A percentile compares a stretch with the other conserved stretches of the same genome.
phyloP scores from a whole-genome alignment of 2,329 filamentous ascomycete species.

The Trichoderma endophyticum region DNA sequence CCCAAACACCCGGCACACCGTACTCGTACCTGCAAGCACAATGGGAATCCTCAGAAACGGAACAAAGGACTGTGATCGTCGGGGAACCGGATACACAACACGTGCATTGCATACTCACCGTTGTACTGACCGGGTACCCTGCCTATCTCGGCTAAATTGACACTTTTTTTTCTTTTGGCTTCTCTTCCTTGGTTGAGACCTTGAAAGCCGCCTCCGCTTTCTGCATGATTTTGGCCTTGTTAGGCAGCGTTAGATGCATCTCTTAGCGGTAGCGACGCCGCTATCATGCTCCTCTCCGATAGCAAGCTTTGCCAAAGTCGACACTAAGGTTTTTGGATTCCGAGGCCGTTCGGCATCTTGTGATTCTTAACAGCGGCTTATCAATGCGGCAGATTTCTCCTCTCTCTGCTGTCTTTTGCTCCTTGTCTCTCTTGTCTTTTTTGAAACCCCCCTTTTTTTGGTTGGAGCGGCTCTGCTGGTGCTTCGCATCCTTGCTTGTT shows the following conservation, averaged over 20 bases:
- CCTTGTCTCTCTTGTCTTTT: not conserved
- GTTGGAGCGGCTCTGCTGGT: not conserved
- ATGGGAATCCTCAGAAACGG: not conserved
- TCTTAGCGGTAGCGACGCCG: not conserved
- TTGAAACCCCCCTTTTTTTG: not conserved
- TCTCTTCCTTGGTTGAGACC: not conserved
- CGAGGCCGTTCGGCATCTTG: not conserved
- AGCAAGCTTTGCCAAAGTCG: not conserved
- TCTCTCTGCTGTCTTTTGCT: not conserved
- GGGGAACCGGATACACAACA: conserved; percentile 11
- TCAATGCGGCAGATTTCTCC: not conserved
- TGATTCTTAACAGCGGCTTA: conserved; percentile 6
- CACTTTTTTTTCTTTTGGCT: not conserved
- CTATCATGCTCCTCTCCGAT: not conserved
- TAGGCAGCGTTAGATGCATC: conserved; percentile 7
- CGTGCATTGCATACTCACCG: not conserved
- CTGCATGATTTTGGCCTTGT: not conserved
- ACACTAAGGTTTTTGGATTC: conserved; percentile 5
- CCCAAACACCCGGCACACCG: not conserved
- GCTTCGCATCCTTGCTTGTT: not conserved
- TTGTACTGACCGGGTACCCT: not conserved
- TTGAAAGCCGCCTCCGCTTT: conserved; percentile 6
- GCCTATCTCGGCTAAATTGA: conserved; percentile 14
- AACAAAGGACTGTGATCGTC: not conserved
- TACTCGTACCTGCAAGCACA: not conserved